These are phyloP conservation scores for Teratosphaeria viscida DNA, from an alignment of 2,329 filamentous ascomycete genomes.

Conservation along the genomic window DNA sequence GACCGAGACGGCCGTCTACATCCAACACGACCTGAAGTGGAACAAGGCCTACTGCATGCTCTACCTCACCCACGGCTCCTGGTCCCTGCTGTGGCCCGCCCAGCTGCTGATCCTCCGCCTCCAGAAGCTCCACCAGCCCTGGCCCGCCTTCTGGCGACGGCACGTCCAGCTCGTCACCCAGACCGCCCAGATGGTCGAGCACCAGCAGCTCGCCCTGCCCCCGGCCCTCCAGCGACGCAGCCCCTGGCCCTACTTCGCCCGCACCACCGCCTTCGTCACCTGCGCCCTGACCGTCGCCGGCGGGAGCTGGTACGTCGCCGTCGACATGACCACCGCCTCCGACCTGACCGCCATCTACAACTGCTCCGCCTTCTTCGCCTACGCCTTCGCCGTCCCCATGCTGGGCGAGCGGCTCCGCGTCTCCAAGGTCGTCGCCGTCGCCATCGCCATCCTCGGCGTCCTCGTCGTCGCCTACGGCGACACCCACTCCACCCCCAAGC, in stretches of 20 bases:
- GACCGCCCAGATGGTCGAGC: conserved; percentile 76
- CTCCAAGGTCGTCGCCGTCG: conserved; percentile 79
- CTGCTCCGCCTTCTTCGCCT: conserved; percentile 97
- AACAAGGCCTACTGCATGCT: conserved; percentile 99
- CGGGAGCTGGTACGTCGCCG: conserved; percentile 89
- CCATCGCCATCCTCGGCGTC: conserved; percentile 78
- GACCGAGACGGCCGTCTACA: conserved; percentile 90
- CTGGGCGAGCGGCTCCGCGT: conserved; percentile 72
- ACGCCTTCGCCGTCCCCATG: conserved; percentile 87
- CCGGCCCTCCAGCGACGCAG: conserved; percentile 34
- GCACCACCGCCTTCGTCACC: conserved; percentile 72
- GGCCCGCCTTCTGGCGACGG: conserved; percentile 74
- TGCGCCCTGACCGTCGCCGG: conserved; percentile 81
- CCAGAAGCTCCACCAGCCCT: conserved; percentile 68
- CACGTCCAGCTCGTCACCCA: conserved; percentile 53
- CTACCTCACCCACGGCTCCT: conserved; percentile 90
- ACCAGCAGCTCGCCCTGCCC: conserved; percentile 59
- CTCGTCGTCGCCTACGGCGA: conserved; percentile 94
- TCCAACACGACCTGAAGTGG: conserved; percentile 86
- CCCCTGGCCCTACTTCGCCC: conserved; percentile 63
- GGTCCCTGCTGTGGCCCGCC: conserved; percentile 77
- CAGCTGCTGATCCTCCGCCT: conserved; percentile 72
- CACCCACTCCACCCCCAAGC: conserved; percentile 35
- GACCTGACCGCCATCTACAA: conserved; percentile 98
- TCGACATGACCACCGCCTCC: conserved; percentile 82